Evolutionary conservation across 768 basidiomycete species (phyloP), one percentile per base, ranked within the genome.

Genomic region (Auriscalpium orientale): DNA sequence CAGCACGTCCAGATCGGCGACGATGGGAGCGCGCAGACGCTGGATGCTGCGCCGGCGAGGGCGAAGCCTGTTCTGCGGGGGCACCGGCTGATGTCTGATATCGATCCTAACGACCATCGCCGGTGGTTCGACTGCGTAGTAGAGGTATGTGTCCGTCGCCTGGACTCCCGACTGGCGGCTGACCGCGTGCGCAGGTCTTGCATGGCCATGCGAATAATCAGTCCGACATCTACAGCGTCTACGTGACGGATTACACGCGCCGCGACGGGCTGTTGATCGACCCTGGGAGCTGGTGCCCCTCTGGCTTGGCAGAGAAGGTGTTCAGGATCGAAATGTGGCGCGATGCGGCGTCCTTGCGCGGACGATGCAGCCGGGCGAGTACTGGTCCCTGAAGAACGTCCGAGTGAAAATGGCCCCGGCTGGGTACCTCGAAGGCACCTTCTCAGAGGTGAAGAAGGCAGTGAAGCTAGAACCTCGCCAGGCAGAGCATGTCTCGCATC

Each of bases 71-170:
- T 7, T 7, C 5, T 4, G 4, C 73, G 77, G 48, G 64, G 67
- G 45, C 83, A 83, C 58, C 68, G 73, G 22, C 66, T 83, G 16
- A 71, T 85, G 54, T 73, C 72, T n/a, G 79, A 83, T 46, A 75
- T 73, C 12, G 71, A 71, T 9, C 80, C 81, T 1, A 63, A 73
- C 18, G 66, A 67, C 11, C 79, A 79, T 2, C 50, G 57, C 20
- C 79, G 80, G 1, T 86, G 76, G 65, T 85, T 86, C 64, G 74
- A 85, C 54, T 85, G 83, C 49, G 83, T 81, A 0, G 73, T 83
- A 5, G 59, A 62, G 59, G 61, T 61, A 20, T 16, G 54, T 20
- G 11, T 8, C 16, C 18, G 44, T 13, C 47, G 15, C 36, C n/a
- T 7, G 15, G 18, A 13, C 7, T 13, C 8, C 6, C 18, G 37